A percentile compares a stretch with the other conserved stretches of the same genome.
Evolutionary conservation across 805 yeast genomes (phyloP).

Genomic region (Starmerella sirachaensis): DNA sequence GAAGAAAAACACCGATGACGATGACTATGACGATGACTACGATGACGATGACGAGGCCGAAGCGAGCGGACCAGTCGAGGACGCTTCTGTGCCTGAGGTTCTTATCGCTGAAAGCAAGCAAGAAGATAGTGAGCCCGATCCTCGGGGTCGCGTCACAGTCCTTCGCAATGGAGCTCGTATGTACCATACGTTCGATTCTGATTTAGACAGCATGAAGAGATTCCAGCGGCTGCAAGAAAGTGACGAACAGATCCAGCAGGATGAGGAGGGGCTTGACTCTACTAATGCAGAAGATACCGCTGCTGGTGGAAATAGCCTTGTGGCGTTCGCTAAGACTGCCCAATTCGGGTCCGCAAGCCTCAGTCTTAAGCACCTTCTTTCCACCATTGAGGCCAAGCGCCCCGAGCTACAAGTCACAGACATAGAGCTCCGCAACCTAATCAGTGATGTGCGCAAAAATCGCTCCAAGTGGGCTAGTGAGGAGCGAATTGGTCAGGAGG

Average conservation of each 20-base stretch:
- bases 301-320: slow-evolving; percentile 5
- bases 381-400: slow-evolving; percentile 65
- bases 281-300: slow-evolving; percentile 18
- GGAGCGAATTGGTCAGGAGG: slow-evolving; percentile 93
- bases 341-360: slow-evolving; percentile 62
- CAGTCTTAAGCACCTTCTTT: slow-evolving; percentile 67
- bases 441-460: slow-evolving; percentile 86
- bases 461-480: slow-evolving; percentile 97
- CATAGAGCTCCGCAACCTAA: slow-evolving; percentile 66
- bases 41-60: slow-evolving; percentile 33
- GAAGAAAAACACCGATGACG: slow-evolving; percentile 29
- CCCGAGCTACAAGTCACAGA: slow-evolving; percentile 65
- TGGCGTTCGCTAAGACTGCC: slow-evolving; percentile 27
- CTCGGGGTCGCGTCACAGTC: slow-evolving; percentile 26
- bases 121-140: slow-evolving; percentile 20
- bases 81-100: slow-evolving; percentile 7
- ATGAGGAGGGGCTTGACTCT: slow-evolving; percentile 6
- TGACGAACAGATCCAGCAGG: slow-evolving; percentile 47
- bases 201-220: slow-evolving; percentile 59
- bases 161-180: slow-evolving; percentile 39
- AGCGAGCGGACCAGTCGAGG: slow-evolving; percentile 22
- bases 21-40: slow-evolving; percentile 30
- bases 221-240: slow-evolving; percentile 68
- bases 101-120: slow-evolving; percentile 17
- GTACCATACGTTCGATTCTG: slow-evolving; percentile 57